Conservation (phyloP, 1,139 yeast species). For the Hyphopichia buzzinii region DNA sequence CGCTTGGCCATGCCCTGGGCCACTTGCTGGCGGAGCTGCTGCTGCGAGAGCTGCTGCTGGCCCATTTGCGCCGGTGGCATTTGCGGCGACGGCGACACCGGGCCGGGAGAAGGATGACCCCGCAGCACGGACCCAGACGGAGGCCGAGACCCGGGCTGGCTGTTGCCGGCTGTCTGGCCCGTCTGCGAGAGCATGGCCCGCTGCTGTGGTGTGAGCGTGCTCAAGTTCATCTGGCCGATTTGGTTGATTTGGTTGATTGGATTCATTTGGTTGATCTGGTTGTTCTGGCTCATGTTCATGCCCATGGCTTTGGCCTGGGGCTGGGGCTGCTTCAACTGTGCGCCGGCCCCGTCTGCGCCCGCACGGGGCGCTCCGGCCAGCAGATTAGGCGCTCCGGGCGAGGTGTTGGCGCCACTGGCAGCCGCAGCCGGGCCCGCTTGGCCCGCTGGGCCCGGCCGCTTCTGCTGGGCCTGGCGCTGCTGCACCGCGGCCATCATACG, state of each 20-base stretch:
- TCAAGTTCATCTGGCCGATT: no score
- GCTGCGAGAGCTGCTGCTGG: slow-evolving; percentile 19
- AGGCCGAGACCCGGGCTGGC: slow-evolving; percentile 1
- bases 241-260: no score
- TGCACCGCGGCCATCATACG: slow-evolving; percentile 44
- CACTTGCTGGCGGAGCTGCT: slow-evolving; percentile 16
- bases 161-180: not conserved
- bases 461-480: slow-evolving; percentile 28
- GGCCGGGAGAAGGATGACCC: slow-evolving; percentile 3
- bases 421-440: slow-evolving; percentile 2
- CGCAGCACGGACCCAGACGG: not conserved
- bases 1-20: slow-evolving; percentile 18
- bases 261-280: no score
- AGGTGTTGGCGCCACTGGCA: not conserved
- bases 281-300: no score
- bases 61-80: slow-evolving; percentile 1
- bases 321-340: not conserved
- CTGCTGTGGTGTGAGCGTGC: not conserved
- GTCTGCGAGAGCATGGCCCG: not conserved
- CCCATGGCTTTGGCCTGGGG: not conserved
- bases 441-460: slow-evolving; percentile 13
- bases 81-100: slow-evolving; percentile 3
- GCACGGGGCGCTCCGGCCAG: not conserved
- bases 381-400: not conserved
- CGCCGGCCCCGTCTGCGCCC: not conserved